Evolutionary conservation across 768 basidiomycete genomes (phyloP).

Genomic region (Scleroderma bovista): DNA sequence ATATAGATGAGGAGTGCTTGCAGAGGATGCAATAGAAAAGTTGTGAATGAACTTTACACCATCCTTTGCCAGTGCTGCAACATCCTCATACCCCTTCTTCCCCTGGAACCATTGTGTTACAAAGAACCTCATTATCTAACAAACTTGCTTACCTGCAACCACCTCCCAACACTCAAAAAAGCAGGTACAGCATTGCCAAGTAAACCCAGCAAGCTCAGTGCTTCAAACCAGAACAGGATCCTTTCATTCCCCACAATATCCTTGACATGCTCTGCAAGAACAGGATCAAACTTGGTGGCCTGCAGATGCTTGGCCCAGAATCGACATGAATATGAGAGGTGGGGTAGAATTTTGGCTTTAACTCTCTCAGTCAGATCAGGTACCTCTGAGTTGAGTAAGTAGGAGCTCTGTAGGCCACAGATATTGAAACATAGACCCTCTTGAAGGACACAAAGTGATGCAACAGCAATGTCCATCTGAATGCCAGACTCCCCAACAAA

Average conservation of each 20-base stretch:
- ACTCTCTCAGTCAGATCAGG: not conserved
- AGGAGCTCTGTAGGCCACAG: constrained; percentile 26
- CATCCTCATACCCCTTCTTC: not conserved
- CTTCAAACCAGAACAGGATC: constrained; percentile 8
- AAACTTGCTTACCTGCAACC: not conserved
- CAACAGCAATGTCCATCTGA: not conserved
- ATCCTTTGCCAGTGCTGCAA: constrained; percentile 1
- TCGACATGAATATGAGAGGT: constrained; percentile 6
- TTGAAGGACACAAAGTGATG: constrained; percentile 21
- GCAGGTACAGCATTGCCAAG: not conserved
- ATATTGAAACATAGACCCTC: constrained; percentile 31
- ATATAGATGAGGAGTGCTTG: constrained; percentile 8
- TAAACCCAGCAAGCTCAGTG: not conserved
- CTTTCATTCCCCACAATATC: constrained; percentile 1
- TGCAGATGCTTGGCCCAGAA: constrained; percentile 10
- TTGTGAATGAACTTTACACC: constrained; percentile 6
- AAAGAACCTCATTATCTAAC: no score
- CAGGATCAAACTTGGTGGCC: not conserved
- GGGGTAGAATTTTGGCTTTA: not conserved
- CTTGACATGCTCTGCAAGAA: not conserved
- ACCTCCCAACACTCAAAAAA: not conserved
- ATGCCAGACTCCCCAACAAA: not conserved
- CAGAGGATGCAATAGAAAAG: constrained; percentile 8
- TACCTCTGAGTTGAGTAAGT: constrained; percentile 23
- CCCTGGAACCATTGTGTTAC: not conserved